These are phyloP conservation scores for Dictyostelium firmibasis DNA, from an alignment of 78 protist species.

Conservation along the genomic window DNA sequence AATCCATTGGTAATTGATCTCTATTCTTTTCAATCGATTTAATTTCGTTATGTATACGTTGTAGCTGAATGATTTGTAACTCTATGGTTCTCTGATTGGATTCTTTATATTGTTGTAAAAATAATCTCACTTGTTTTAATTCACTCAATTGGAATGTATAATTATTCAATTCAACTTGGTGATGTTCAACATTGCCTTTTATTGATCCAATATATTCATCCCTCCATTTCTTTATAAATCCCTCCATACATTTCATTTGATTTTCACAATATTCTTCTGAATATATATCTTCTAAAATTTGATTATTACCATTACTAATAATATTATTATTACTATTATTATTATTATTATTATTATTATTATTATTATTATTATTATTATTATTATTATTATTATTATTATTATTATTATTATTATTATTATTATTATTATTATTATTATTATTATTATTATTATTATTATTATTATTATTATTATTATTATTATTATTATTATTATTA, in stretches of 20 bases:
- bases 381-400: too few relatives aligned
- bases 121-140: neutral
- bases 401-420: too few relatives aligned
- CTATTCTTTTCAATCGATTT: slow-evolving; percentile 7
- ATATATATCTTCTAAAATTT: neutral
- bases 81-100: neutral
- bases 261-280: slow-evolving; percentile 14
- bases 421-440: too few relatives aligned
- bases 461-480: too few relatives aligned
- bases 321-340: neutral
- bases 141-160: neutral
- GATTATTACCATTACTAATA: neutral
- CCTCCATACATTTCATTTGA: neutral
- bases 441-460: too few relatives aligned
- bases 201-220: neutral
- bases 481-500: too few relatives aligned
- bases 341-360: neutral
- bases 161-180: neutral
- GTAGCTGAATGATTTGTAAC: neutral
- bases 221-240: neutral
- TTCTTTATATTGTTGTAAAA: neutral
- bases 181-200: neutral
- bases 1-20: neutral
- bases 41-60: neutral
- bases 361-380: neutral